Evolutionary conservation across 306 rosid species (phyloP), one percentile per base, ranked within the genome.

Genomic region (Vigna radiata): DNA sequence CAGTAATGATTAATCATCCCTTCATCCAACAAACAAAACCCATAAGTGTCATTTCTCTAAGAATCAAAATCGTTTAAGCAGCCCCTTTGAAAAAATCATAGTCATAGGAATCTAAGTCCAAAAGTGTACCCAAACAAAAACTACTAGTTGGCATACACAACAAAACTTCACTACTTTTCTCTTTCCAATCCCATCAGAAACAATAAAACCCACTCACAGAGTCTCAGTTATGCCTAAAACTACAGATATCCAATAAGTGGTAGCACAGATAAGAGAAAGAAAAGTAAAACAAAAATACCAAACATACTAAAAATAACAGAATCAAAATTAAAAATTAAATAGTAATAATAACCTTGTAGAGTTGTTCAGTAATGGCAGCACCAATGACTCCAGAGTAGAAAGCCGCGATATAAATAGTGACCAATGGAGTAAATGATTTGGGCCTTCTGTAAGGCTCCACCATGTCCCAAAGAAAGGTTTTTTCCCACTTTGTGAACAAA

Each of bases 291-390:
- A 29, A 29, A 25, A 29, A 29, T 17, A 29, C 46, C 21, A 29
- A 23, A 77, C 58, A 23, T 9, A 68, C 25, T 46, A 53, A 53
- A 55, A 25, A 66, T 21, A 13, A 63, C 2, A 65, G 17, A 36
- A 60, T 10, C 14, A 18, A 68, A 58, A 3, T 46, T 19, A 8
- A 8, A 58, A 59, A 1, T 7, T 39, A 39, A 39, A 39, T 39
- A 37, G 7, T 37, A 5, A 19, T 0, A 72, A 43, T 50, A 66
- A 83, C 99, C 99, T 96, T 96, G 91, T 96, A 86, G 48, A 87
- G 98, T 77, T 96, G 97, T 85, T 92, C 98, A 5, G 92, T 83
- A 83, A 92, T 87, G 68, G 99, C 98, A 80, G 99, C 88, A 54
- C 86, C 94, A 47, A 96, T 17, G 72, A 95, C 96, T 1, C 98